Conservation (phyloP, 2,329 filamentous ascomycete species). For the Exophiala xenobiotica region DNA sequence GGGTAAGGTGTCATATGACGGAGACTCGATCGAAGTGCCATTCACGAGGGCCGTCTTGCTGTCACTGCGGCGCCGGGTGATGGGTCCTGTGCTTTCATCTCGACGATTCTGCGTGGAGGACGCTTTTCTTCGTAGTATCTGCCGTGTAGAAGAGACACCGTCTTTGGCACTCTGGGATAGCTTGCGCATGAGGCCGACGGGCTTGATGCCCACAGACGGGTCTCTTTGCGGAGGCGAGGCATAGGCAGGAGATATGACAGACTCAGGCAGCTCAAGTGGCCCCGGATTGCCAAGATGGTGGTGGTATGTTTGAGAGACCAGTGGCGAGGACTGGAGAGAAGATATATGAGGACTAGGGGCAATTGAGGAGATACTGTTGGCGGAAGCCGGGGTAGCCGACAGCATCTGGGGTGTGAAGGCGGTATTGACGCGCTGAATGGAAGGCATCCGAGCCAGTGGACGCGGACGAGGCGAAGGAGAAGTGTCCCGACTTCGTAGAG, state of each 20-base stretch:
- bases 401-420: constrained; percentile 12
- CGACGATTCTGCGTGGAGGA: constrained; percentile 77
- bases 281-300: constrained; percentile 43
- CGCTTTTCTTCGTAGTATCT: constrained; percentile 67
- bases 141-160: constrained; percentile 50
- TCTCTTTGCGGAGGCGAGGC: constrained; percentile 14
- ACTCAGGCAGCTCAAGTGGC: constrained; percentile 70
- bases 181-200: constrained; percentile 73
- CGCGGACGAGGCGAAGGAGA: constrained; percentile 21
- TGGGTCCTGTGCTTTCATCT: constrained; percentile 85
- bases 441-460: constrained; percentile 23
- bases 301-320: constrained; percentile 18
- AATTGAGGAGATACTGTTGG: constrained; percentile 26
- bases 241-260: constrained; percentile 56
- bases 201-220: constrained; percentile 43
- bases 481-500: constrained; percentile 20
- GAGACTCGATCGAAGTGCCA: constrained; percentile 10
- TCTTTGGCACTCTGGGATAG: constrained; percentile 71
- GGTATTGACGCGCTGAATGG: constrained; percentile 25
- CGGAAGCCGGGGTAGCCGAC: constrained; percentile 25
- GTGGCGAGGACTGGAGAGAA: constrained; percentile 30
- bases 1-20: constrained; percentile 19
- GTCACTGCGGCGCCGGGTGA: constrained; percentile 83
- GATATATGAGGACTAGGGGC: constrained; percentile 27
- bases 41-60: constrained; percentile 68